Percentiles rank a stretch among this genome's conserved stretches.
Conservation (phyloP, 495 filamentous ascomycete species). For the Paragyromitra xinjiangensis region DNA sequence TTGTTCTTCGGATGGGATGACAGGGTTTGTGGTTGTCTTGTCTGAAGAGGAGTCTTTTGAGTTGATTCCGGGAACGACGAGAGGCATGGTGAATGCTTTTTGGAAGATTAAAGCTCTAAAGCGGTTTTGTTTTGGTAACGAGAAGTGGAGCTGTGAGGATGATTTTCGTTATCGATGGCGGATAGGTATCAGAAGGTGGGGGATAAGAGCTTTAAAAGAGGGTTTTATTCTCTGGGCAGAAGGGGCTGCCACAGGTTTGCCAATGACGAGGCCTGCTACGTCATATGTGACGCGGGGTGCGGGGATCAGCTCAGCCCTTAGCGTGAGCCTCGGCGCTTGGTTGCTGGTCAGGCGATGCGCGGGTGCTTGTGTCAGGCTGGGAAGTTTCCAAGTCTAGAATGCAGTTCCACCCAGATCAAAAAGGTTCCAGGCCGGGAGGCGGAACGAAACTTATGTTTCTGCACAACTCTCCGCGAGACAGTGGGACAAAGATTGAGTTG, state of each 20-base stretch:
- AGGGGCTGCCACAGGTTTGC: conserved; percentile 1
- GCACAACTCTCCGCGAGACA: not conserved
- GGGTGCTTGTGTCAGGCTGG: not conserved
- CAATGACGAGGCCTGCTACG: conserved; percentile 44
- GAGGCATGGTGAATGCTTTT: conserved; percentile 47
- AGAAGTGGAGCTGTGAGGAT: not conserved
- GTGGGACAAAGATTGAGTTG: conserved; percentile 35
- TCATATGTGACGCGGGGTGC: conserved; percentile 47
- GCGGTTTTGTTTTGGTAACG: conserved; percentile 1
- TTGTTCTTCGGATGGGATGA: conserved; percentile 50
- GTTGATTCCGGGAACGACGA: conserved; percentile 54
- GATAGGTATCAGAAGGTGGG: not conserved
- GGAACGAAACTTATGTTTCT: conserved; percentile 24
- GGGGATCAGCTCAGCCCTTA: conserved; percentile 34
- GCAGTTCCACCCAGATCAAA: conserved; percentile 2
- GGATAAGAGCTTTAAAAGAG: not conserved
- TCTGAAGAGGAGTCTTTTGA: conserved; percentile 45
- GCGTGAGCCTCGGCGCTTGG: conserved; percentile 15
- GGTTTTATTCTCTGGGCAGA: conserved; percentile 43
- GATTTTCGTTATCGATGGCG: conserved; percentile 26
- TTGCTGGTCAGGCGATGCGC: conserved; percentile 32
- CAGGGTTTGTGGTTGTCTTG: conserved; percentile 40
- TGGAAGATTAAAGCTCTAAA: not conserved
- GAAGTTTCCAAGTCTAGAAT: conserved; percentile 15
- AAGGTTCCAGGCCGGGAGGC: not conserved